Percentiles rank a stretch among this genome's conserved stretches.
Evolutionary conservation across 352 stramenopile species (phyloP).

Genomic region (Thraustochytrium striatum): DNA sequence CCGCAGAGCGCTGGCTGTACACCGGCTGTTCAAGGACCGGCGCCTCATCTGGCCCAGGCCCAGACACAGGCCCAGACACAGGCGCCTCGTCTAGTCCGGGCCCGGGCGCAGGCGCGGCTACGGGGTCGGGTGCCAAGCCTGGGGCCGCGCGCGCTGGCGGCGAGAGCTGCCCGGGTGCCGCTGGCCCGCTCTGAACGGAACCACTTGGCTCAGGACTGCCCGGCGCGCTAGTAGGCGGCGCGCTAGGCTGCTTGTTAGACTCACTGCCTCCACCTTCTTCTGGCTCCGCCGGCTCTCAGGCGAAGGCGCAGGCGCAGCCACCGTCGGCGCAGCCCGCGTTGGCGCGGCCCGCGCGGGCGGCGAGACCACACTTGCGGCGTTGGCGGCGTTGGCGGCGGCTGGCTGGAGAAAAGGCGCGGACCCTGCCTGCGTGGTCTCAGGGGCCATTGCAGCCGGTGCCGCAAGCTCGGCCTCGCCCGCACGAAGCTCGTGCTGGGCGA

Average conservation of each 20-base stretch:
- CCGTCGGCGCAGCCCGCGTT: background rate
- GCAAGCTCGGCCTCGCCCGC: background rate
- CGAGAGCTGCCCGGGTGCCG: background rate
- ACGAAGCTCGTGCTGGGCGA: no score
- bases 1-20: no score
- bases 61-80: no score
- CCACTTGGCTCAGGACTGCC: background rate
- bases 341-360: no score
- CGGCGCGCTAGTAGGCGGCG: background rate
- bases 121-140: background rate
- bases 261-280: background rate
- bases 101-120: no score
- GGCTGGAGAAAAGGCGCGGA: background rate
- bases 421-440: background rate
- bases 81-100: no score
- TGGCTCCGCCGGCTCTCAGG: background rate
- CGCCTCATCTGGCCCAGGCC: no score
- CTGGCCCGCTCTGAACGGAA: background rate
- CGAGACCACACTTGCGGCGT: background rate
- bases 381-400: background rate
- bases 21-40: no score
- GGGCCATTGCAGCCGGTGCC: background rate
- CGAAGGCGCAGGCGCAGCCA: background rate
- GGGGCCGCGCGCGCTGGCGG: background rate
- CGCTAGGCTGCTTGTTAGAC: background rate